Evolutionary conservation across 139 green algal species (phyloP), one percentile per base, ranked within the genome.

Genomic region (Ettlia oleoabundans): DNA sequence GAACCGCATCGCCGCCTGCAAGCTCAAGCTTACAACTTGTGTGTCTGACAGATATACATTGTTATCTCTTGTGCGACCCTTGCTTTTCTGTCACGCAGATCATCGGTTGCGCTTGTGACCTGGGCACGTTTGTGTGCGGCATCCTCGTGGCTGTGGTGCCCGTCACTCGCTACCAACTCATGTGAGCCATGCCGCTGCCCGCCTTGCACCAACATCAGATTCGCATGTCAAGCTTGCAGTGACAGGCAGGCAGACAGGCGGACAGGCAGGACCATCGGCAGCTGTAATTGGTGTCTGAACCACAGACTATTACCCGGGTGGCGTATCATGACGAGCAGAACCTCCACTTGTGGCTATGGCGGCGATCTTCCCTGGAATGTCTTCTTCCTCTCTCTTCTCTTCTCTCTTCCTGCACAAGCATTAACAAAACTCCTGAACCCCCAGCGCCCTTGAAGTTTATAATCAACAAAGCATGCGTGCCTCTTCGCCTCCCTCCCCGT

Each of bases 81-180:
- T 15, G 0, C 30, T 52, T 8, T 32, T n/a, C n/a, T n/a, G n/a
- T n/a, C n/a, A n/a, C n/a, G 72, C 72, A 79, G 72, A 33, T 79
- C 51, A 47, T 79, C 33, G 61, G 72, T 51, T 79, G 72, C 51
- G 72, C 72, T 33, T 67, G 51, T 51, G 72, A 79, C 72, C 55
- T 79, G 55, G 72, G 72, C 35, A 79, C 72, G 33, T 53, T 79
- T 66, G 26, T 79, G 19, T 79, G 72, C 72, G 47, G 72, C 72
- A 33, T 79, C 19, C 19, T 47, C 22, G 72, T 79, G 22, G 72
- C 51, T 5, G 21, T 42, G 13, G 18, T 79, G 51, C 51, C 72
- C 5, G 43, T 32, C 1, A 38, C 38, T 0, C 3, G 28, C 24
- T 68, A 69, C 21, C 3, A 38, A 7, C 7, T 47, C 18, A 52